Evolutionary conservation across 2,329 filamentous ascomycete genomes (phyloP), one percentile per base, ranked within the genome.

Genomic region (Aplosporella prunicola): DNA sequence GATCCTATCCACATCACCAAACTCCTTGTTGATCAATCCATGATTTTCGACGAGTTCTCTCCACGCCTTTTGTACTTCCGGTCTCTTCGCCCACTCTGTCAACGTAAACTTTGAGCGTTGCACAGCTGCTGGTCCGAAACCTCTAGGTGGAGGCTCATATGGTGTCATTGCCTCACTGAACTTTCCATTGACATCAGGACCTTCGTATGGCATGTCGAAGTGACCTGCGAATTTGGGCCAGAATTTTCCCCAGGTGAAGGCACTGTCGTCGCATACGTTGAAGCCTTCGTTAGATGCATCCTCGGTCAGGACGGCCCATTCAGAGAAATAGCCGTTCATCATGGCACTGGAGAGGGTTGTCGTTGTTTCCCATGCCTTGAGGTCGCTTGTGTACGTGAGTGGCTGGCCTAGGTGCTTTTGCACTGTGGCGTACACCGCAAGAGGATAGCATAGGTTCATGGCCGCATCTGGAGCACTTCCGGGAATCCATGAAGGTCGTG

Each of bases 381-480:
- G 52, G 32, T 68, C 65, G 4, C 58, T 58, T 0, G 67, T 66
- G 40, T 64, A 74, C 3, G 57, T 53, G 4, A 74, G 49, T 4
- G 54, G 53, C 29, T 62, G 45, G 11, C 53, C 51, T 7, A 67
- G 52, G 28, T 66, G 52, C 16, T 61, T 62, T 32, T 63, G 60
- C 0, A 74, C 64, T 2, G 61, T 57, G 2, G 68, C 68, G 45
- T 73, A 73, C 9, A 73, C 56, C 4, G 63, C 68, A 3, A 73
- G 53, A 0, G 65, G 64, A 24, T 66, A 61, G 3, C 64, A 53
- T 6, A 66, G 50, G 45, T 73, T 74, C 61, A 72, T 71, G 1
- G 64, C 60, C 2, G 64, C 64, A 43, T 69, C 66, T 10, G 60
- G 62, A 0, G 69, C 66, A 1, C 66, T 65, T 9, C 68, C 69